These are phyloP conservation scores for Epichloe sibirici DNA, from an alignment of 2,329 filamentous ascomycete genomes.

Conservation along the genomic window DNA sequence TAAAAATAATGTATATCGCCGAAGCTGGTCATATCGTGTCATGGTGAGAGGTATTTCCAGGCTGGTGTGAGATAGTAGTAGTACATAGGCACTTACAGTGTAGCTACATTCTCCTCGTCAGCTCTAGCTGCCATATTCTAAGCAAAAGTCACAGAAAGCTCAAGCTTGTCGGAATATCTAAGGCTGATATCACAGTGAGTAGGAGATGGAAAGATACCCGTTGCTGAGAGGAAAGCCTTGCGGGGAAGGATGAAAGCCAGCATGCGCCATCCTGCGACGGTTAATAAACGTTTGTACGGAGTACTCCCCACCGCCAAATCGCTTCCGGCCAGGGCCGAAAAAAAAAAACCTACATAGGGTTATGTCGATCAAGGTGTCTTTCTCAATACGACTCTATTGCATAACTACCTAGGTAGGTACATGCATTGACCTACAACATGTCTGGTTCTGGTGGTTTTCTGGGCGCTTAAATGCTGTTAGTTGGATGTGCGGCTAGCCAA, in stretches of 20 bases:
- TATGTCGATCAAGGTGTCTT: background rate
- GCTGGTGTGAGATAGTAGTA: background rate
- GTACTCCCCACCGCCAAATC: background rate
- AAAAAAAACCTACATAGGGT: background rate
- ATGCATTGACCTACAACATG: background rate
- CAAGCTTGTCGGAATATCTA: background rate
- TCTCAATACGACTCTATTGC: background rate
- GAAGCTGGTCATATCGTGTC: slow-evolving; percentile 38
- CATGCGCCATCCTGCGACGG: background rate
- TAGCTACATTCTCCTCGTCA: slow-evolving; percentile 39
- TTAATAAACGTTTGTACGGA: background rate
- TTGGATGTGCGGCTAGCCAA: background rate
- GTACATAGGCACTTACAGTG: slow-evolving; percentile 31
- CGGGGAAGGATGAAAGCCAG: background rate
- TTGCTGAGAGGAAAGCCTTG: slow-evolving; percentile 1
- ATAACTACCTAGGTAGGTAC: background rate
- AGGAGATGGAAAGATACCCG: background rate
- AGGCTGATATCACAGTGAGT: background rate
- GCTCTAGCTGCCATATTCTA: slow-evolving; percentile 32
- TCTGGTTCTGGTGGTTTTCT: background rate
- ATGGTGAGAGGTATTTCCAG: background rate
- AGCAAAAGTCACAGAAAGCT: background rate
- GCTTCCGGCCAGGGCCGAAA: background rate
- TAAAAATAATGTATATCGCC: slow-evolving; percentile 73
- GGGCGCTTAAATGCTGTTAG: slow-evolving; percentile 1